Evolutionary conservation across 2,329 filamentous ascomycete species (phyloP), one percentile per base, ranked within the genome.

Genomic region (Botrytis elliptica): DNA sequence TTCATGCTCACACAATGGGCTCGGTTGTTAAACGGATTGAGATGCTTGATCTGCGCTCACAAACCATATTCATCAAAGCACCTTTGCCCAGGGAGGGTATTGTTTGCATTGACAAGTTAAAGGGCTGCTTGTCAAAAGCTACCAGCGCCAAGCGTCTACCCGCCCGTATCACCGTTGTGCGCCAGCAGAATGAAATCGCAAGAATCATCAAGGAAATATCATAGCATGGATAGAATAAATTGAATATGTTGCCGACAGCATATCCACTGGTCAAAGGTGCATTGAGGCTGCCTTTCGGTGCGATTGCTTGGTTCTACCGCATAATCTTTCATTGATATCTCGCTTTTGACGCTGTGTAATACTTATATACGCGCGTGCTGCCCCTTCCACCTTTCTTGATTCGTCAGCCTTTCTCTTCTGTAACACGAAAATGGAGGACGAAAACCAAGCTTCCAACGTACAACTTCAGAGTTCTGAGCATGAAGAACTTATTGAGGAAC

Each of bases 291-390:
- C n/a, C 49, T 68, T 57, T 68, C 49, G 66, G 66, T 52, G 66
- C 49, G n/a, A 42, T 57, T 68, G 18, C 49, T 42, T 57, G 38
- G 66, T 57, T 42, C n/a, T 57, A 68, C 49, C 49, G 18, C 66
- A 68, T 57, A 68, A 42, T 42, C 18, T 5, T 57, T 68, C 49
- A 68, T 68, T 68, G 66, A 68, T 33, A 42, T 20, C 29, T 57
- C 18, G 6, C 7, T 42, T 29, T 68, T 57, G 38, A 68, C 36
- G 66, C 49, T 68, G 66, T 68, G 49, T 20, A 68, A 68, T 68
- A 57, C 66, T 68, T 68, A 68, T 42, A 68, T 68, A 68, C 38
- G 49, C 66, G 49, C 49, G 49, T 42, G 25, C n/a, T 42, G 40
- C 36, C n/a, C 18, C 49, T 57, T 33, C 36, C 40, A 52, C 9